Base-by-base conservation (phyloP, 164 flowering plant species). In the Stephania yunnanensis region DNA sequence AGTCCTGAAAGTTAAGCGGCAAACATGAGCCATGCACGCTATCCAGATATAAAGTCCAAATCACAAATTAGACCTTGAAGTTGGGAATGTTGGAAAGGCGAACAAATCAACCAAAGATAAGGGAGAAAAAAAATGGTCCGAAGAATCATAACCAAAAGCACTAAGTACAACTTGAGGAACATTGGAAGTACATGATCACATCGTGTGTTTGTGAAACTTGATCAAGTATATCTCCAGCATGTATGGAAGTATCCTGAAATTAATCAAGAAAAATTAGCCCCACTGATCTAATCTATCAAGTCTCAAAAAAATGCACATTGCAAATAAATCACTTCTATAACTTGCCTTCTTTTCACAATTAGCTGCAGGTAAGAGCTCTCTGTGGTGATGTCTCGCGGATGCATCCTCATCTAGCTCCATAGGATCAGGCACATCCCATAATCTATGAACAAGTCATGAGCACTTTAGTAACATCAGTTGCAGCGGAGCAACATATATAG, bases 191-290 rank as follows among this genome's bases (percentile, higher is more conserved):
- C 95, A 86, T 86, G 80, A 91, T 91, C 44, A 86, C 87, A 75
- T 89, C 88, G 76, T 87, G 91, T 53, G 95, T 89, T 77, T 85
- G 88, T 73, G 93, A 88, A 76, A 91, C 93, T 81, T 84, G 93
- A 77, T 82, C 79, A 80, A 89, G 82, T 74, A 91, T 91, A 71
- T 87, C 87, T 19, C 85, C 86, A 45, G 81, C 80, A 71, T 78
- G 85, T 9, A 83, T 71, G 64, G 92, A 80, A 77, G 77, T 72
- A 22, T 84, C 90, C 92, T 91, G 86, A 73, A 72, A 84, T 12
- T 76, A 30, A 10, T 68, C 6, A 67, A 69, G 71, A 71, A 75
- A 64, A 31, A 68, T n/a, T 66, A 61, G 72, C 6, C 42, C 63
- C 29, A 76, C n/a, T 52, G 30, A 29, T 69, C 73, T 76, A 46